Percentiles rank a stretch among this genome's conserved stretches.
phyloP scores from a whole-genome alignment of 2,329 filamentous ascomycete genomes.

The Penicillium corylophilum region DNA sequence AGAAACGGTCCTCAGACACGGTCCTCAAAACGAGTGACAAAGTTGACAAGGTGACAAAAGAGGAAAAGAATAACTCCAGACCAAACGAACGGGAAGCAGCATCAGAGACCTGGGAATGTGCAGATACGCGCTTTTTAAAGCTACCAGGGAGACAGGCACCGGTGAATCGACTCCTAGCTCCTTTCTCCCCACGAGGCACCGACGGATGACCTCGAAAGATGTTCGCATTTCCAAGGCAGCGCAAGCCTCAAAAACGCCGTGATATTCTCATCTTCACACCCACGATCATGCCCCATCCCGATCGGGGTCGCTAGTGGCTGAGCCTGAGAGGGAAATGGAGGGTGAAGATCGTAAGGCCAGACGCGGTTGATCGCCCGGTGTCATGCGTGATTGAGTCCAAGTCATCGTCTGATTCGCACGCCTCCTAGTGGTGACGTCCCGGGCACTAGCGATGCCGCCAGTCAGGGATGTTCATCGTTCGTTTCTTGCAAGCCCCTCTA shows the following conservation, averaged over 20 bases:
- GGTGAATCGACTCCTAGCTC: slow-evolving; percentile 17
- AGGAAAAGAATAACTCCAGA: neutral
- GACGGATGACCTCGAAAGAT: slow-evolving; percentile 19
- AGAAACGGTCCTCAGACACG: neutral
- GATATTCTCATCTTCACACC: neutral
- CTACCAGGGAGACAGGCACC: slow-evolving; percentile 15
- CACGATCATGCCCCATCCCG: neutral
- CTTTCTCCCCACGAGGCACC: slow-evolving; percentile 18
- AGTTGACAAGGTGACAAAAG: neutral
- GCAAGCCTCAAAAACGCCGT: neutral
- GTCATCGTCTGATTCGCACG: slow-evolving; percentile 22
- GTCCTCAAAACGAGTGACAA: neutral
- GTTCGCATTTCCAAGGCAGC: slow-evolving; percentile 21
- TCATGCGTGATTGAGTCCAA: slow-evolving; percentile 16
- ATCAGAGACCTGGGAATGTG: neutral
- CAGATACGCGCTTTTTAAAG: slow-evolving; percentile 1
- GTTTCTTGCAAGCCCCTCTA: slow-evolving; percentile 1
- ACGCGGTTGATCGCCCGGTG: slow-evolving; percentile 19
- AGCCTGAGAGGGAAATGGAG: slow-evolving; percentile 6
- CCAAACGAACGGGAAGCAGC: neutral
- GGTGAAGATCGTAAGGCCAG: slow-evolving; percentile 13
- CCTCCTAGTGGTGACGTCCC: slow-evolving; percentile 12
- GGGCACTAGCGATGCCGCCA: slow-evolving; percentile 4
- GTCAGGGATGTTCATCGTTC: neutral
- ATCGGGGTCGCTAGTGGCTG: slow-evolving; percentile 9